Percentiles rank a stretch among this genome's conserved stretches.
These are phyloP conservation scores for Fusarium piperis DNA, from an alignment of 2,329 filamentous ascomycete genomes.

Conservation along the genomic window DNA sequence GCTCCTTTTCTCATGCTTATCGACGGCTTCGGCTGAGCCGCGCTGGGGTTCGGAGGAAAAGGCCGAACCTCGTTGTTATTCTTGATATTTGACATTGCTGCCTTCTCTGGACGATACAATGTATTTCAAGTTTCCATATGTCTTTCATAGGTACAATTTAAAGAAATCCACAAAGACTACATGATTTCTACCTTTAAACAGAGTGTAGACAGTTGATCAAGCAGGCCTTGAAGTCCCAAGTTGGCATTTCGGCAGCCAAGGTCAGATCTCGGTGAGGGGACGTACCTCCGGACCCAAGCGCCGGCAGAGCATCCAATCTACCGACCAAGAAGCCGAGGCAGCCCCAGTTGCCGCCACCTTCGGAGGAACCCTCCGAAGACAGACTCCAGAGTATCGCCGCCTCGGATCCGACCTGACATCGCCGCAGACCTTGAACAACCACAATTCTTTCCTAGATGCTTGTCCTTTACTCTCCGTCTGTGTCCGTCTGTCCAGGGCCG, in stretches of 20 bases:
- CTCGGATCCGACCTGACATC: conserved; percentile 9
- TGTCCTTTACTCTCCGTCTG: background rate
- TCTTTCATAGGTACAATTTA: background rate
- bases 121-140: background rate
- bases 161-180: background rate
- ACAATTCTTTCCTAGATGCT: background rate
- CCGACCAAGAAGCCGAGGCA: conserved; percentile 44
- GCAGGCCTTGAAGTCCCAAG: background rate
- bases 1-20: background rate
- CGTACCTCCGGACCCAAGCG: background rate
- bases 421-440: background rate
- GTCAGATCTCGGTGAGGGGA: background rate
- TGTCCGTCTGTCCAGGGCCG: background rate
- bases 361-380: conserved; percentile 8
- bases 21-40: background rate
- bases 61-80: background rate
- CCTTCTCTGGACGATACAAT: background rate
- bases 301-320: conserved; percentile 27
- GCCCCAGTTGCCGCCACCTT: conserved; percentile 2
- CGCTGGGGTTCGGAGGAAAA: background rate
- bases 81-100: background rate
- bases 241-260: background rate
- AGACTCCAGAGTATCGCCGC: background rate
- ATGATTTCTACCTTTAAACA: background rate
- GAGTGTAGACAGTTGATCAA: background rate